Percentiles rank a stretch among this genome's conserved stretches.
These are phyloP conservation scores for Celoporthe dispersa DNA, from an alignment of 2,329 filamentous ascomycete species.

Conservation along the genomic window DNA sequence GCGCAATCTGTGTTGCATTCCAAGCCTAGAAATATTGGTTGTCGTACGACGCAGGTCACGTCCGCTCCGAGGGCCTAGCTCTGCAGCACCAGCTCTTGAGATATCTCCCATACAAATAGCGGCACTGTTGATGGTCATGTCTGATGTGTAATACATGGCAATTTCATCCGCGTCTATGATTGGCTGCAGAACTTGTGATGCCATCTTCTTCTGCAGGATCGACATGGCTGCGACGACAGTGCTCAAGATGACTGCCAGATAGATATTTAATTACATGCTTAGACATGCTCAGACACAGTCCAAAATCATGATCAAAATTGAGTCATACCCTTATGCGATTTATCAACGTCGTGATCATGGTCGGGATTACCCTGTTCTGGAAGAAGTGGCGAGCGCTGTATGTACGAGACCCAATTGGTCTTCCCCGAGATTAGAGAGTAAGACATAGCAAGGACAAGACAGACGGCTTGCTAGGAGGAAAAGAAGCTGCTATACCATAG, in stretches of 20 bases:
- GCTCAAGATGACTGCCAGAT: background rate
- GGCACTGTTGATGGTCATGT: no score
- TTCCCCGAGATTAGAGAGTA: background rate
- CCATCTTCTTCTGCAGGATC: no score
- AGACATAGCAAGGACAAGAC: background rate
- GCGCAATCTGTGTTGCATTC: background rate
- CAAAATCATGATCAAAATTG: background rate
- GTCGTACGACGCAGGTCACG: no score
- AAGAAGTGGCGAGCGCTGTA: background rate
- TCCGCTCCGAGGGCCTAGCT: no score
- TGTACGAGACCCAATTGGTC: background rate
- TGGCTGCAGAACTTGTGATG: no score
- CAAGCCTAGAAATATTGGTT: background rate
- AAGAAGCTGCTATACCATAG: background rate
- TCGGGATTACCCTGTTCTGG: background rate
- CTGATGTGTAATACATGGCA: no score
- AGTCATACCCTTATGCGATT: background rate
- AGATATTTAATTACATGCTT: background rate
- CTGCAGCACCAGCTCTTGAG: no score
- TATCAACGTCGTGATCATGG: background rate
- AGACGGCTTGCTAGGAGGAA: background rate
- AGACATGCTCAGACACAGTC: background rate
- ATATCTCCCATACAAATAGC: no score
- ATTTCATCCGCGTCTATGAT: no score
- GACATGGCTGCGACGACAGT: no score